Evolutionary conservation across 1,284 basidiomycete species (phyloP).

Genomic region (Moniliella sp.): DNA sequence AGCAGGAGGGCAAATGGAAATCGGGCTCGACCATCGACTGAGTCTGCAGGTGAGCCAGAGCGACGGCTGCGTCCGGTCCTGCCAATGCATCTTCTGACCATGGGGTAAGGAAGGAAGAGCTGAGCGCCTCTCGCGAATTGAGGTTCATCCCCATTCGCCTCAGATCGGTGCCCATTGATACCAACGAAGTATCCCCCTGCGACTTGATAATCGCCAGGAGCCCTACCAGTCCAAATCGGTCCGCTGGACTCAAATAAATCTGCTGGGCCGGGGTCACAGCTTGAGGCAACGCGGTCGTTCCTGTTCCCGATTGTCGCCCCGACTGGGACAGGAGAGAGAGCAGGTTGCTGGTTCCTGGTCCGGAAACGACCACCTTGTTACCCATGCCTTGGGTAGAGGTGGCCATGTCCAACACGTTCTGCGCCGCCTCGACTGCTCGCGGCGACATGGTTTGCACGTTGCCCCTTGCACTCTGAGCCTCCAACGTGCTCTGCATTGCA

Average conservation of each 20-base stretch:
- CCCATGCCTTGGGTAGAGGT: too few species aligned
- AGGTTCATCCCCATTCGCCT: constrained; percentile 81
- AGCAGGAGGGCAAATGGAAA: constrained; percentile 74
- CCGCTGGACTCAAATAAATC: constrained; percentile 77
- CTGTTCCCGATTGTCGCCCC: too few species aligned
- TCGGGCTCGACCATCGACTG: constrained; percentile 46
- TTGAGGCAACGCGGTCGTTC: too few species aligned
- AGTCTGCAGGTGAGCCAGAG: constrained; percentile 3
- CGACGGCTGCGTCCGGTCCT: neutral
- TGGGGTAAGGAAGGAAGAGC: constrained; percentile 5
- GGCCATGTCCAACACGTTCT: too few species aligned
- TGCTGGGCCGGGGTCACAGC: constrained; percentile 84
- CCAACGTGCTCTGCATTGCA: too few species aligned
- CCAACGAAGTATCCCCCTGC: constrained; percentile 64
- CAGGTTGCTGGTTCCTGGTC: too few species aligned
- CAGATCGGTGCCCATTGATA: constrained; percentile 74
- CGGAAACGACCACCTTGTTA: too few species aligned
- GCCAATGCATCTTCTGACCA: constrained; percentile 1
- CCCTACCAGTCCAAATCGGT: constrained; percentile 77
- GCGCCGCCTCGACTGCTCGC: too few species aligned
- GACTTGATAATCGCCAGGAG: constrained; percentile 76
- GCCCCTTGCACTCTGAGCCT: too few species aligned
- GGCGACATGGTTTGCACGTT: too few species aligned
- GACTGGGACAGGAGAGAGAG: too few species aligned
- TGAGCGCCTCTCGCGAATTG: constrained; percentile 46